A percentile compares a stretch with the other conserved stretches of the same genome.
These are phyloP conservation scores for Kwoniella shivajii DNA, from an alignment of 1,284 basidiomycete species.

Conservation along the genomic window DNA sequence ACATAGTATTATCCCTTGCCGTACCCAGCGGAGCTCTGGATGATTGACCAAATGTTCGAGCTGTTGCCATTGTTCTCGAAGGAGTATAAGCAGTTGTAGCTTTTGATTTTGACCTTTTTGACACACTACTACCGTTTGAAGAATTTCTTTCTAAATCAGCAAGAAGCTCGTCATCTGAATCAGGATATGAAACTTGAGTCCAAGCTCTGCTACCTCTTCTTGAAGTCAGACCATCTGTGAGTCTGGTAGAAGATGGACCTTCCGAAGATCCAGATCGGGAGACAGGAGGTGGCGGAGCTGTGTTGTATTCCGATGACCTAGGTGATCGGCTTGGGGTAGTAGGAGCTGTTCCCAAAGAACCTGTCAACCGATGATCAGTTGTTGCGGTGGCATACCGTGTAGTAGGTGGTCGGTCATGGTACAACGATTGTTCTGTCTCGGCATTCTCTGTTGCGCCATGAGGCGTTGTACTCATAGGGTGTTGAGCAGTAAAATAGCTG, in stretches of 20 bases:
- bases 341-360: slow-evolving; percentile 8
- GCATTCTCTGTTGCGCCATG: slow-evolving; percentile 2
- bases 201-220: slow-evolving; percentile 19
- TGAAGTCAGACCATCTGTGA: slow-evolving; percentile 15
- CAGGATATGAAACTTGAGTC: slow-evolving; percentile 44
- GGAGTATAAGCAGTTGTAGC: background rate
- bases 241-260: background rate
- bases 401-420: slow-evolving; percentile 13
- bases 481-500: background rate
- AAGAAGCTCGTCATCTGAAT: slow-evolving; percentile 36
- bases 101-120: slow-evolving; percentile 3
- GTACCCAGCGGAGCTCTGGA: slow-evolving; percentile 24
- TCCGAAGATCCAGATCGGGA: slow-evolving; percentile 16
- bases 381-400: slow-evolving; percentile 10
- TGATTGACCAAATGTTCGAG: slow-evolving; percentile 5
- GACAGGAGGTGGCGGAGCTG: slow-evolving; percentile 31
- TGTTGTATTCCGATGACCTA: slow-evolving; percentile 17
- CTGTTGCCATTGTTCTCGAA: slow-evolving; percentile 8
- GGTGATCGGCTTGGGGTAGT: slow-evolving; percentile 9
- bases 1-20: slow-evolving; percentile 26
- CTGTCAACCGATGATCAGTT: background rate
- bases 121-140: slow-evolving; percentile 29
- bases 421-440: background rate
- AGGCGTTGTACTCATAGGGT: background rate
- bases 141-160: slow-evolving; percentile 45